Evolutionary conservation across 352 stramenopile genomes (phyloP), one percentile per base, ranked within the genome.

Genomic region (Globisporangium ultimum): DNA sequence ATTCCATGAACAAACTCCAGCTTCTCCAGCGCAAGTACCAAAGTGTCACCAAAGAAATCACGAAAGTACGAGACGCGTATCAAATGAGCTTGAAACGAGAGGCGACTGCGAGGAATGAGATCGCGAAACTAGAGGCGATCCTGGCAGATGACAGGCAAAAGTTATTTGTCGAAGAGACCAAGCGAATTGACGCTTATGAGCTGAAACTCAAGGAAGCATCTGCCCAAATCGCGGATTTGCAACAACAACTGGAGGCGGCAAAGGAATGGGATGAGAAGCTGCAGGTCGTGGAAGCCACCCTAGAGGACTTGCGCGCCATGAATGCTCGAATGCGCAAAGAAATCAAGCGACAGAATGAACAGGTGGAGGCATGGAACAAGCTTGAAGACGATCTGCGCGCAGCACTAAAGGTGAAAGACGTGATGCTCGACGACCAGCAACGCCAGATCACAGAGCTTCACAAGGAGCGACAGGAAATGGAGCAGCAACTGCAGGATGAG

Each of bases 381-480:
- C 66, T 82, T 36, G 75, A 89, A 49, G 70, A 74, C 18, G 75
- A 88, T 60, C 55, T 80, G 18, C 70, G 76, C 14, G 77, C 81
- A 24, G 76, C 77, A 2, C 12, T 89, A 3, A 88, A 86, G 53
- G 79, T 89, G 5, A 89, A 89, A 50, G 75, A 91, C 24, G 72
- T 88, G 0, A 91, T 91, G 78, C 68, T 89, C 7, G 72, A 80
- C 12, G 79, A 89, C 47, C 74, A 88, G 28, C 63, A 72, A 28
- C 66, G 78, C n/a, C 82, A 88, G 55, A 71, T 87, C 0, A 57
- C 71, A 11, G 67, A 88, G 45, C 48, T 86, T 28, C 69, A 63
- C 0, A 58, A 61, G 15, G 64, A 76, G 2, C 59, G 66, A 1
- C 53, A 68, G 6, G 63, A 71, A 22, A 4, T 67, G 0, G 77